These are phyloP conservation scores for Camelina neglecta DNA, from an alignment of 345 rosid genomes.

Conservation along the genomic window DNA sequence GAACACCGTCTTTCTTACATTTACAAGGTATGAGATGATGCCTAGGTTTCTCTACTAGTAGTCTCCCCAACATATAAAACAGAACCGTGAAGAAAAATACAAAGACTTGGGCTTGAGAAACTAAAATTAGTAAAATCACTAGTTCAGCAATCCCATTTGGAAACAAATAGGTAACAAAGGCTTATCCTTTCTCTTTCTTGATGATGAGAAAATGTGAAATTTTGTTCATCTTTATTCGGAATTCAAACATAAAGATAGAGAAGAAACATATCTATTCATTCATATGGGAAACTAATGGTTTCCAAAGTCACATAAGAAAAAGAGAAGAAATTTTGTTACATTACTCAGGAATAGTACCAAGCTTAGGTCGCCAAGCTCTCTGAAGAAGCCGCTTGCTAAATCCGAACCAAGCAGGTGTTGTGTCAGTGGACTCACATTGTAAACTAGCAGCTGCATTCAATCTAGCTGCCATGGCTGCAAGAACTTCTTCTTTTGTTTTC, in stretches of 20 bases:
- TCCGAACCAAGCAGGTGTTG: constrained; percentile 69
- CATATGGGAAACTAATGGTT: constrained; percentile 28
- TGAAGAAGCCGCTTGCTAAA: constrained; percentile 60
- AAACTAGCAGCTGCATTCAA: constrained; percentile 18
- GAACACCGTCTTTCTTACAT: neutral
- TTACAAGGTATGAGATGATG: neutral
- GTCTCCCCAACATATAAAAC: neutral
- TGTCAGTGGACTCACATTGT: constrained; percentile 26
- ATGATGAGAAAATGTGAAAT: neutral
- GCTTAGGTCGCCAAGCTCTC: constrained; percentile 86
- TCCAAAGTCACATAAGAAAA: constrained; percentile 17
- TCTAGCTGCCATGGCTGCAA: constrained; percentile 38
- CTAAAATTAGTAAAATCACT: neutral
- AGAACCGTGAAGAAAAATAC: neutral
- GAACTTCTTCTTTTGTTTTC: constrained; percentile 44
- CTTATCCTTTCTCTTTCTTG: neutral
- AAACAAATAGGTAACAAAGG: neutral
- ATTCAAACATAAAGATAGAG: constrained; percentile 10
- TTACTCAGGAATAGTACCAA: constrained; percentile 64
- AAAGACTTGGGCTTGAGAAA: constrained; percentile 1
- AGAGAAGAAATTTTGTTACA: constrained; percentile 2
- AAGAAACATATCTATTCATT: neutral
- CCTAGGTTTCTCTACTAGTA: neutral
- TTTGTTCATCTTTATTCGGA: neutral
- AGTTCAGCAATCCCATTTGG: neutral